Evolutionary conservation across 352 stramenopile genomes (phyloP).

Genomic region (Pythium aphanidermatum): DNA sequence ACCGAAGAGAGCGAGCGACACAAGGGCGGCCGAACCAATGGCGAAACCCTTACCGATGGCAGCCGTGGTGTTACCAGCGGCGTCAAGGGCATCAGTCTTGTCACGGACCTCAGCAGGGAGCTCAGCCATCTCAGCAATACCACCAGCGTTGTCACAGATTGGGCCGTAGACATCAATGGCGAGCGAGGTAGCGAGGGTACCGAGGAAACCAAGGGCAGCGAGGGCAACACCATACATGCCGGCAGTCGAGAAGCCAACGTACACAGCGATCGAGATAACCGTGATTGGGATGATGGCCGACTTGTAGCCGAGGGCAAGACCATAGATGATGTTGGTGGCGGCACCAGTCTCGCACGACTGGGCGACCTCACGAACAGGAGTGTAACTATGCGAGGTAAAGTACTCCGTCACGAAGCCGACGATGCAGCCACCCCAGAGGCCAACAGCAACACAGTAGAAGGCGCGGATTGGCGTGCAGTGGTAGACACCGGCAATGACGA

Average conservation of each 20-base stretch:
- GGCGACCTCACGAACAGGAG: slow-evolving; percentile 94
- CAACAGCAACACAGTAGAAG: slow-evolving; percentile 92
- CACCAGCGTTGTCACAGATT: slow-evolving; percentile 98
- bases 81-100: slow-evolving; percentile 99
- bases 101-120: slow-evolving; percentile 95
- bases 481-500: slow-evolving; percentile 78
- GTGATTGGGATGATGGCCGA: slow-evolving; percentile 98
- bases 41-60: slow-evolving; percentile 99
- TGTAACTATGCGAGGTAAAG: slow-evolving; percentile 98
- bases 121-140: slow-evolving; percentile 99
- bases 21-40: slow-evolving; percentile 98
- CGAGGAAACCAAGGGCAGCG: slow-evolving; percentile 98
- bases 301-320: slow-evolving; percentile 99
- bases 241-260: slow-evolving; percentile 94
- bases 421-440: slow-evolving; percentile 95
- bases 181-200: slow-evolving; percentile 96
- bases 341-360: slow-evolving; percentile 97
- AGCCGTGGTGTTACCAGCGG: slow-evolving; percentile 98
- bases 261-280: slow-evolving; percentile 97
- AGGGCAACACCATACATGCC: slow-evolving; percentile 98
- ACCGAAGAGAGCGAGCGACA: slow-evolving; percentile 98
- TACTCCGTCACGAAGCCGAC: slow-evolving; percentile 99
- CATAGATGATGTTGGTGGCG: slow-evolving; percentile 99
- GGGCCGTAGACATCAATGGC: slow-evolving; percentile 99
- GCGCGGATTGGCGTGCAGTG: slow-evolving; percentile 80